Percentiles rank a stretch among this genome's conserved stretches.
Conservation (phyloP, 2,329 filamentous ascomycete genomes). For the Sporothrix mexicana region DNA sequence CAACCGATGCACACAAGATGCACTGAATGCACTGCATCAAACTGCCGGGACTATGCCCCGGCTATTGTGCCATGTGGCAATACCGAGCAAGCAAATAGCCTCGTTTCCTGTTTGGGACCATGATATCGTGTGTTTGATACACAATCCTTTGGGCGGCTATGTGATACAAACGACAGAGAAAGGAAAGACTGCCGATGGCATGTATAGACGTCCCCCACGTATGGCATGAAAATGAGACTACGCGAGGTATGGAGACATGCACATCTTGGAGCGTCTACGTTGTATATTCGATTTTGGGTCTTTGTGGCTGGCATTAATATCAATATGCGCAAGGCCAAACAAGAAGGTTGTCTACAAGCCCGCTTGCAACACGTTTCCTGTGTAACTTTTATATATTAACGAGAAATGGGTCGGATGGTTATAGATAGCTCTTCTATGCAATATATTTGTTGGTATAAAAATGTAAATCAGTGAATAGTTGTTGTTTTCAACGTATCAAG, state of each 20-base stretch:
- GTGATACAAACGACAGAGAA: background rate
- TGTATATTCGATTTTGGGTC: background rate
- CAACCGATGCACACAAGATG: no score
- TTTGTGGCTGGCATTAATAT: background rate
- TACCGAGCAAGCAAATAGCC: background rate
- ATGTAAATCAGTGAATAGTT: no score
- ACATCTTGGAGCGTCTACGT: background rate
- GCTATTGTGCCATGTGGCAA: slow-evolving; percentile 21
- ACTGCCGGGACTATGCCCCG: background rate
- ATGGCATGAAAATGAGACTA: slow-evolving; percentile 3
- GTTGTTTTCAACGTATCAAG: no score
- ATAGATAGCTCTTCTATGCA: no score
- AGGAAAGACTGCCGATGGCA: background rate
- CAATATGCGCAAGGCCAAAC: no score
- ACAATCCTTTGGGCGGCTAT: slow-evolving; percentile 5
- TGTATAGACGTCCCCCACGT: background rate
- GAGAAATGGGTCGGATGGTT: no score
- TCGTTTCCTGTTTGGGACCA: background rate
- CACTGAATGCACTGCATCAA: background rate
- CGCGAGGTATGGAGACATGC: slow-evolving; percentile 1
- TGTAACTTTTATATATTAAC: no score
- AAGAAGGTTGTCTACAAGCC: no score
- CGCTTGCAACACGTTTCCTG: no score
- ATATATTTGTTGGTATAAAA: no score
- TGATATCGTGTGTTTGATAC: slow-evolving; percentile 11